Conservation (phyloP, 495 filamentous ascomycete genomes). For the Podospora australis region DNA sequence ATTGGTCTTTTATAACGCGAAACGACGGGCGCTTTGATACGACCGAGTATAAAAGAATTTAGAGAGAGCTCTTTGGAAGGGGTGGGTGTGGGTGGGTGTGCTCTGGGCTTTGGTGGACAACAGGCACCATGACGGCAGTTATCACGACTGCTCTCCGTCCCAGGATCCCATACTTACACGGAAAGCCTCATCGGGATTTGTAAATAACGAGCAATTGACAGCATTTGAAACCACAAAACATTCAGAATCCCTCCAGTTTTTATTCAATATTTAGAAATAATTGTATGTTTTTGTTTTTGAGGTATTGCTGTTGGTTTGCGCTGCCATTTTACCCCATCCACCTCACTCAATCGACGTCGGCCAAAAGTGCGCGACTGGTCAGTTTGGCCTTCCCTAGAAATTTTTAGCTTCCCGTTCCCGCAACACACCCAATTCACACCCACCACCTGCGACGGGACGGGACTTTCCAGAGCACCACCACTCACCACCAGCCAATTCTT, state of each 20-base stretch:
- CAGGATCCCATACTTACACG: no score
- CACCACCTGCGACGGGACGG: not conserved
- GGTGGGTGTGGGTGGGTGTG: not conserved
- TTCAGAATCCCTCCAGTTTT: no score
- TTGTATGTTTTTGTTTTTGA: not conserved
- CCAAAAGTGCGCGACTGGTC: slow-evolving; percentile 20
- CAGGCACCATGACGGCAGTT: not conserved
- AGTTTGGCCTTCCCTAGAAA: slow-evolving; percentile 32
- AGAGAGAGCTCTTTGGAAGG: not conserved
- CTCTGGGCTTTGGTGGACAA: not conserved
- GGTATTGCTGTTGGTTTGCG: not conserved
- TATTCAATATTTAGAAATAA: not conserved
- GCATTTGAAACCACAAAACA: not conserved
- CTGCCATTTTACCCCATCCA: slow-evolving; percentile 3
- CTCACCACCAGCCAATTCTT: not conserved
- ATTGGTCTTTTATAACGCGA: not conserved
- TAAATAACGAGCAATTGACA: not conserved
- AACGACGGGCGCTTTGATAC: not conserved
- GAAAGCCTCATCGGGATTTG: no score
- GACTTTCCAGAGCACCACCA: slow-evolving; percentile 3
- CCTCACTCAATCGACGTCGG: not conserved
- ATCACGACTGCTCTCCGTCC: no score
- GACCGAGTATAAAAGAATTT: not conserved
- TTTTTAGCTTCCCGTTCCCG: slow-evolving; percentile 31
- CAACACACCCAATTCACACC: slow-evolving; percentile 6